Evolutionary conservation across 1,284 basidiomycete species (phyloP).

Genomic region (Paramarasmius palmivorus): DNA sequence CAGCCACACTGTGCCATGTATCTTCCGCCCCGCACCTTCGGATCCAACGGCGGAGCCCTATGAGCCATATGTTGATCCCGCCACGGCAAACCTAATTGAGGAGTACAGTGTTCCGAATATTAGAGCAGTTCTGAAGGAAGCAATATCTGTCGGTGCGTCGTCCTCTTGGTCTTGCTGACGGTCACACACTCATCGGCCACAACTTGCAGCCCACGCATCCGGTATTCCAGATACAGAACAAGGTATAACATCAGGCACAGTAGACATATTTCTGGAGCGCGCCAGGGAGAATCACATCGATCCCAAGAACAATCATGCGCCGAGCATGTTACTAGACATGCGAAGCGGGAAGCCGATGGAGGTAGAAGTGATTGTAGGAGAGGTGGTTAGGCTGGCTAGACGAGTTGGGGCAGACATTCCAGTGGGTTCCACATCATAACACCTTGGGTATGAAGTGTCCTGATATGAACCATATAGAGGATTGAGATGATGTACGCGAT

Average conservation of each 20-base stretch:
- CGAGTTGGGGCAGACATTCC: slow-evolving; percentile 48
- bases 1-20: slow-evolving; percentile 46
- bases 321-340: slow-evolving; percentile 65
- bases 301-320: slow-evolving; percentile 46
- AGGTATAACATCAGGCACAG: slow-evolving; percentile 44
- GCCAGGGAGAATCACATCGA: slow-evolving; percentile 30
- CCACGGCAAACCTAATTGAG: slow-evolving; percentile 45
- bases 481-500: slow-evolving; percentile 53
- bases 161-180: neutral
- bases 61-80: slow-evolving; percentile 38
- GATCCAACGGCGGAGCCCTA: slow-evolving; percentile 30
- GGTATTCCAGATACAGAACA: slow-evolving; percentile 46
- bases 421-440: slow-evolving; percentile 34
- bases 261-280: slow-evolving; percentile 38
- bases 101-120: slow-evolving; percentile 49
- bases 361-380: slow-evolving; percentile 65
- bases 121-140: slow-evolving; percentile 45
- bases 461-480: slow-evolving; percentile 29
- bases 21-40: slow-evolving; percentile 50
- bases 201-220: too few relatives aligned
- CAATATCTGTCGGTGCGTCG: slow-evolving; percentile 41
- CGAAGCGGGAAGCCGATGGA: slow-evolving; percentile 58
- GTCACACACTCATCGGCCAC: slow-evolving; percentile 30
- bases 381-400: slow-evolving; percentile 55
- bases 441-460: neutral